phyloP scores from a whole-genome alignment of 2,329 filamentous ascomycete genomes.

The Ascochyta lentis region DNA sequence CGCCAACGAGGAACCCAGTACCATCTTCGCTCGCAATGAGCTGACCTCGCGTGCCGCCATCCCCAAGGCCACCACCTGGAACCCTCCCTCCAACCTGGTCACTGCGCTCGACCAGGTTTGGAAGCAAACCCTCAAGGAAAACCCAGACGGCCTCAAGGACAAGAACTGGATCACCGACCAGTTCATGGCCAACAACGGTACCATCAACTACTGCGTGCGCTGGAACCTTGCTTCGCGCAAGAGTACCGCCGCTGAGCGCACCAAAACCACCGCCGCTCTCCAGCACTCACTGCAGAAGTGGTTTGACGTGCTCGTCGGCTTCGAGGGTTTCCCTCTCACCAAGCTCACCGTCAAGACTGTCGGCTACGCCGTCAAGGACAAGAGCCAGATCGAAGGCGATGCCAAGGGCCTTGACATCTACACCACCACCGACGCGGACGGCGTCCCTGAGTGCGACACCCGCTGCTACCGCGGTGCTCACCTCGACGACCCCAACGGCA shows the following conservation, averaged over 20 bases:
- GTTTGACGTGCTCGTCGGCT: constrained; percentile 55
- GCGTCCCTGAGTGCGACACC: constrained; percentile 52
- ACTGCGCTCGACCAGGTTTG: constrained; percentile 35
- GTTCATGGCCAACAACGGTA: constrained; percentile 39
- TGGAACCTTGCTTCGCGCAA: constrained; percentile 51
- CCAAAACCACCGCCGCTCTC: constrained; percentile 45
- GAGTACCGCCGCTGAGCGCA: constrained; percentile 50
- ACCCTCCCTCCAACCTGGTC: constrained; percentile 31
- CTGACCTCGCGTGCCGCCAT: constrained; percentile 24
- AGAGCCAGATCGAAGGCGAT: constrained; percentile 47
- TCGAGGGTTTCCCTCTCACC: constrained; percentile 54
- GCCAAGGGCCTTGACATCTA: constrained; percentile 50
- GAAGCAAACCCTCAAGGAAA: constrained; percentile 33
- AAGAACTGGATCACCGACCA: constrained; percentile 43
- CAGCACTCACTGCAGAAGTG: constrained; percentile 50
- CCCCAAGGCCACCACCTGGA: constrained; percentile 31
- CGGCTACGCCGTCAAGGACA: constrained; percentile 53
- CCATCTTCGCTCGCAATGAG: constrained; percentile 20
- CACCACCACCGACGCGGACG: constrained; percentile 50
- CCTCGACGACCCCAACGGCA: constrained; percentile 48
- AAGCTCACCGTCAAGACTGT: constrained; percentile 52
- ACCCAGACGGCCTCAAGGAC: constrained; percentile 31
- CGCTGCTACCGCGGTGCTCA: constrained; percentile 55
- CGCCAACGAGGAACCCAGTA: constrained; percentile 21
- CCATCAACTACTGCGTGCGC: constrained; percentile 53